Percentiles rank a stretch among this genome's conserved stretches.
These are phyloP conservation scores for Barnettozyma wickerhamii DNA, from an alignment of 805 yeast species.

Conservation along the genomic window DNA sequence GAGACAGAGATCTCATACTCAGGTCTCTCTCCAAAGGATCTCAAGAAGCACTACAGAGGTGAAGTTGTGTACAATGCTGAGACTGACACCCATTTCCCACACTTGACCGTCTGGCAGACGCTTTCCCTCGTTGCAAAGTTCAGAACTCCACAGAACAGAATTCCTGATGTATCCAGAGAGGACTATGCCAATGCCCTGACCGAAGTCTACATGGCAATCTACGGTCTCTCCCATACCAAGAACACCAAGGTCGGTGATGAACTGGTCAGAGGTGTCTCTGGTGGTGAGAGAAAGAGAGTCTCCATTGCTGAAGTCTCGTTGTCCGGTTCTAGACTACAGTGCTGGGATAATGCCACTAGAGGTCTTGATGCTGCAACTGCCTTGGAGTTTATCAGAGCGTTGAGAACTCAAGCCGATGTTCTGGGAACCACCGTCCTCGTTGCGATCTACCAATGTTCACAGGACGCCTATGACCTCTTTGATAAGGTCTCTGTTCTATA, in stretches of 20 bases:
- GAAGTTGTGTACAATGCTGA: conserved; percentile 65
- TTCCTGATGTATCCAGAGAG: conserved; percentile 46
- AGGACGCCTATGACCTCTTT: conserved; percentile 49
- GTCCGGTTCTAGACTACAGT: conserved; percentile 44
- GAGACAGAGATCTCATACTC: conserved; percentile 44
- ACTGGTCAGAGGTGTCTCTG: conserved; percentile 65
- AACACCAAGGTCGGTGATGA: conserved; percentile 66
- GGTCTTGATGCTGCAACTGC: conserved; percentile 64
- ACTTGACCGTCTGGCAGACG: conserved; percentile 56
- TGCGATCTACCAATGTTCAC: conserved; percentile 59
- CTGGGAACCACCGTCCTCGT: conserved; percentile 50
- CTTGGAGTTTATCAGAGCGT: conserved; percentile 49
- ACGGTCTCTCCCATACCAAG: conserved; percentile 49
- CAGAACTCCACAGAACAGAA: conserved; percentile 54
- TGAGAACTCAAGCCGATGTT: conserved; percentile 47
- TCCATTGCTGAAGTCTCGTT: conserved; percentile 62
- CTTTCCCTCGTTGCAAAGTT: conserved; percentile 49
- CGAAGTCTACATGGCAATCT: conserved; percentile 49
- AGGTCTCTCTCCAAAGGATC: conserved; percentile 44
- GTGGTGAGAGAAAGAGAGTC: conserved; percentile 74
- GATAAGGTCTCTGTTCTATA: conserved; percentile 50
- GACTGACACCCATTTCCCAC: conserved; percentile 60
- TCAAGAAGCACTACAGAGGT: conserved; percentile 48
- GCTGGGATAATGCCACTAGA: conserved; percentile 65
- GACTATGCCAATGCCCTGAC: conserved; percentile 44